These are phyloP conservation scores for Chlamydomonas schloesseri DNA, from an alignment of 139 green algal genomes.

Conservation along the genomic window DNA sequence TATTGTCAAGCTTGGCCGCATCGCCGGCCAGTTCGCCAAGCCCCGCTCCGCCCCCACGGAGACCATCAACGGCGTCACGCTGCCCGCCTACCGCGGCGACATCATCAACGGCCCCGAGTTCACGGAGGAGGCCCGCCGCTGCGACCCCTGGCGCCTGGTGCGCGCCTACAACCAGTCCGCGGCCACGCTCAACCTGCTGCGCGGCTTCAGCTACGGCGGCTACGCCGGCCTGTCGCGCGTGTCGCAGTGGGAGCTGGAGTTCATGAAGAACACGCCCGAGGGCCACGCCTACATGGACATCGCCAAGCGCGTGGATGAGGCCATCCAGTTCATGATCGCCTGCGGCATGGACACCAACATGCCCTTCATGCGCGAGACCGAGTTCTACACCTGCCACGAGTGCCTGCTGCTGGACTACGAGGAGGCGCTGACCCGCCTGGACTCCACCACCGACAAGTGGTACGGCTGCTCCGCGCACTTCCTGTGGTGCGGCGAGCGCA, in stretches of 20 bases:
- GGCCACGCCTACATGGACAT: constrained; percentile 92
- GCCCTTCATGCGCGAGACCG: constrained; percentile 91
- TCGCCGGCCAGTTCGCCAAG: constrained; percentile 99
- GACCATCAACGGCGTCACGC: constrained; percentile 66
- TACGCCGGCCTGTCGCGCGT: constrained; percentile 96
- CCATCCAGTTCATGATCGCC: constrained; percentile 94
- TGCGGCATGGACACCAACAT: constrained; percentile 87
- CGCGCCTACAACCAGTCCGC: constrained; percentile 97
- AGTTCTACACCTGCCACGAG: constrained; percentile 95
- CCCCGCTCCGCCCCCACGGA: constrained; percentile 74
- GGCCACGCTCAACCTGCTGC: constrained; percentile 97
- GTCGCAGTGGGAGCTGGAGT: constrained; percentile 97
- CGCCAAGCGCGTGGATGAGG: constrained; percentile 92
- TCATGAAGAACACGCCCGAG: constrained; percentile 93
- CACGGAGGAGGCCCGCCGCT: constrained; percentile 86
- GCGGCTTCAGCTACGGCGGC: constrained; percentile 95
- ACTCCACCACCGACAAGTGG: constrained; percentile 67
- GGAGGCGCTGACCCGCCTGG: constrained; percentile 90
- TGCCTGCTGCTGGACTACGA: constrained; percentile 98
- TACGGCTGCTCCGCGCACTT: constrained; percentile 98
- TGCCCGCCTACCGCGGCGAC: constrained; percentile 91
- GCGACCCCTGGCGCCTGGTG: constrained; percentile 88
- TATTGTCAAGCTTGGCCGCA: constrained; percentile 97
- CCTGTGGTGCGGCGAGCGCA: constrained; percentile 98
- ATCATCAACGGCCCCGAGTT: constrained; percentile 99